Evolutionary conservation across 129 eudicot genomes (phyloP), one percentile per base, ranked within the genome.

Genomic region (Flaveria bidentis): DNA sequence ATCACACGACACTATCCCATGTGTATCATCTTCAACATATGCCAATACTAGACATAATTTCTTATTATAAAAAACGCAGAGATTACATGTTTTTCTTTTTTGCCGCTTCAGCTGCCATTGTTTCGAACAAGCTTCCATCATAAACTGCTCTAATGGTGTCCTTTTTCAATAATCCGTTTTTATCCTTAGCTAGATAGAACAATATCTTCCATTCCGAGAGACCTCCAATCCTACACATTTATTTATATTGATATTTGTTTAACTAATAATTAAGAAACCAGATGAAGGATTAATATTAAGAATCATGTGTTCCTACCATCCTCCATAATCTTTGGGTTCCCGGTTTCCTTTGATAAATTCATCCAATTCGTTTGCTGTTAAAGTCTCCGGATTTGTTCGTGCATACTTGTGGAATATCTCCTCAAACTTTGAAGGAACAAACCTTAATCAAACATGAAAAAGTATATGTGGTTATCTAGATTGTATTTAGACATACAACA

Each of bases 351-450:
- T 90, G 20, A 93, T 64, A 82, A 93, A 74, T 15, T 50, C 77
- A 10, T 63, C 77, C 46, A 93, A 17, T 81, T 93, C 98, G 13
- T 87, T 86, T 5, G 86, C 62, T 23, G 96, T 88, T 36, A 90
- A 78, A 47, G 86, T 80, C 72, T 70, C 57, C 52, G 91, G 61
- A 67, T 85, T 77, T n/a, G 88, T 76, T 1, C 55, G 87, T 55
- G 98, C 96, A 71, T 90, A 85, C 79, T 88, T 88, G 16, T 22
- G 56, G 75, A 93, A 93, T 12, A 93, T 91, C 84, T 87, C 97
- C 81, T 93, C 97, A 79, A 93, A 93, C 73, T 87, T 88, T 6
- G 82, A 56, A 7, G 80, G 67, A 33, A 84, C 92, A 77, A 90
- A 93, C 87, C 97, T 93, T 23, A 47, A 69, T 26, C 25, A 52